Percentiles rank a stretch among this genome's conserved stretches.
Conservation (phyloP, 768 basidiomycete genomes). For the Myochromella boudieri region DNA sequence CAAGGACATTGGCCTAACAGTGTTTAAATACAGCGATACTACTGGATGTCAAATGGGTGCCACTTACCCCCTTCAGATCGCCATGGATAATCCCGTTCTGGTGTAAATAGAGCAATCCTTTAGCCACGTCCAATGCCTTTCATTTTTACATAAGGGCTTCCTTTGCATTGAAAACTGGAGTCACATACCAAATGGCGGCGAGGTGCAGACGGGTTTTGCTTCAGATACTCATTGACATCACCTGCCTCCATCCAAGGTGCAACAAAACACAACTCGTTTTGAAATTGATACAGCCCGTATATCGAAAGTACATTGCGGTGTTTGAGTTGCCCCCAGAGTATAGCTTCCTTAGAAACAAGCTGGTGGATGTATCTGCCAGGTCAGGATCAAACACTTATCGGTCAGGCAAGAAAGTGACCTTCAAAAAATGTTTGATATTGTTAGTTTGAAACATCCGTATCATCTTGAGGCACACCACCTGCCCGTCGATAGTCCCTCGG, state of each 20-base stretch:
- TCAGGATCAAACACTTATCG: background rate
- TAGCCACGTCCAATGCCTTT: constrained; percentile 7
- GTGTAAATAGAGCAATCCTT: constrained; percentile 11
- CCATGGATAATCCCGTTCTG: constrained; percentile 10
- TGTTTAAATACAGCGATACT: background rate
- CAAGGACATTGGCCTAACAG: constrained; percentile 17
- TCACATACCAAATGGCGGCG: constrained; percentile 3
- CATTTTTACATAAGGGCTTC: background rate
- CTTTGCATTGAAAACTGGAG: background rate
- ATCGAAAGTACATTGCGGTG: constrained; percentile 11
- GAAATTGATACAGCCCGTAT: constrained; percentile 10
- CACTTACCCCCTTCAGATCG: constrained; percentile 13
- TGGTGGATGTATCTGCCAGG: background rate
- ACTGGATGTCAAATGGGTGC: background rate
- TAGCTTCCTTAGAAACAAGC: constrained; percentile 5
- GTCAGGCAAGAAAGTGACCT: background rate
- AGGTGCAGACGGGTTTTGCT: background rate
- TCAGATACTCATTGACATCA: constrained; percentile 6
- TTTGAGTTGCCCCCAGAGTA: constrained; percentile 12
- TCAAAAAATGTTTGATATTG: background rate
- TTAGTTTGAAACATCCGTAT: background rate
- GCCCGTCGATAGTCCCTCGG: constrained; percentile 4
- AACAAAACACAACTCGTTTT: constrained; percentile 5
- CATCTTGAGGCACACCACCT: constrained; percentile 6
- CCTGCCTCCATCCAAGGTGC: constrained; percentile 12